Evolutionary conservation across 805 yeast species (phyloP), one percentile per base, ranked within the genome.

Genomic region (Diddensiella caesifluorescens): DNA sequence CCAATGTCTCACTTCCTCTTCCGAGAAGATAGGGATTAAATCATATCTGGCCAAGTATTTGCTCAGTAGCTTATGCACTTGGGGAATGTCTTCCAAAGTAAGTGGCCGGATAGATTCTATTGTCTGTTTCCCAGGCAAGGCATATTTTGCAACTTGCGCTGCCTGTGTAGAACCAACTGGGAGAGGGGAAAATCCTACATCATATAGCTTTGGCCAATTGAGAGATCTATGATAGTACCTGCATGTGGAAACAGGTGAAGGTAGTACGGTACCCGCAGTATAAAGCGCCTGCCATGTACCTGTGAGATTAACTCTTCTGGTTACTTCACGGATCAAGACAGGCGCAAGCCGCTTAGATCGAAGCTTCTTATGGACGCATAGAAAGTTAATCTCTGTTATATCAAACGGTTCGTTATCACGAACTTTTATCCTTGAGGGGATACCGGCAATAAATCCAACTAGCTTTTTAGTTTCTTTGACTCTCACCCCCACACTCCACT

Each of bases 331-430:
- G 62, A 92, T 92, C 55, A 92, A 69, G 9, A 92, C 83, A 1
- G 98, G 98, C 0, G 98, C 89, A 59, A 92, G 71, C 55, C 98
- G 79, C 62, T 92, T 92, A n/a, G 87, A 73, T 59, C 98, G 74
- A 52, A 92, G 72, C 63, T 90, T 86, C 65, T 92, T 92, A 66
- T 92, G 98, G 38, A 92, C 84, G 59, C 96, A 87, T 54, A 92
- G 68, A 62, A 92, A 92, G 64, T 92, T 92, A 66, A 92, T 87
- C 59, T 92, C 97, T 39, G 87, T 75, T 22, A 77, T 69, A 4
- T 56, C 29, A 19, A 68, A 15, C 15, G 83, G 62, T 3, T 57
- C 62, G 2, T 71, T 68, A 20, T 70, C 72, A 47, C 82, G 77
- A 27, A 90, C 75, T 36, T 71, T 64, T 47, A 92, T 66, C 18